Conservation (phyloP, 768 basidiomycete genomes). For the Scleroderma citrinum region DNA sequence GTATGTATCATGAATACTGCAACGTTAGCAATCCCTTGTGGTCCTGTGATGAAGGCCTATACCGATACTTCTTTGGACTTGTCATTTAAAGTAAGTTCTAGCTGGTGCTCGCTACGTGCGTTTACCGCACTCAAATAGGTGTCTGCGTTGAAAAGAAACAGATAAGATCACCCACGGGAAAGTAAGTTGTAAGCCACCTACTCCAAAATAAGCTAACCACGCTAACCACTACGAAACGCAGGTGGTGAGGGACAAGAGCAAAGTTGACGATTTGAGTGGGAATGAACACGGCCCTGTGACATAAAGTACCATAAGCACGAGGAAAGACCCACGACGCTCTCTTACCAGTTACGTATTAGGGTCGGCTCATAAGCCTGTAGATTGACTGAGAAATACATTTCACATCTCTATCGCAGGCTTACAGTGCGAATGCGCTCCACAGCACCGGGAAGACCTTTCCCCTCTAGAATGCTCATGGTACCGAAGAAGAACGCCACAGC, state of each 20-base stretch:
- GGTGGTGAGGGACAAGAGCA: conserved; percentile 65
- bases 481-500: conserved; percentile 58
- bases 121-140: conserved; percentile 60
- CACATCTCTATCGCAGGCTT: not conserved
- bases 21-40: no score
- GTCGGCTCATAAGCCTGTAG: conserved; percentile 67
- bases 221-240: conserved; percentile 69
- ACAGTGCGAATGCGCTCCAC: conserved; percentile 40
- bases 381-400: not conserved
- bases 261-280: conserved; percentile 82
- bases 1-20: not conserved
- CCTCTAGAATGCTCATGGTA: conserved; percentile 76
- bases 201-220: conserved; percentile 82
- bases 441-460: conserved; percentile 51
- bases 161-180: conserved; percentile 2
- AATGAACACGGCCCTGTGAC: conserved; percentile 58
- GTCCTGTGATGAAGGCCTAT: no score
- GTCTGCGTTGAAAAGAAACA: conserved; percentile 31
- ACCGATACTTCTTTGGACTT: not conserved
- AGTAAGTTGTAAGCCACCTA: conserved; percentile 32
- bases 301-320: not conserved
- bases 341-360: conserved; percentile 69
- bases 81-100: not conserved
- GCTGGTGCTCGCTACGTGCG: conserved; percentile 19
- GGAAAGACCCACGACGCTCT: not conserved